Conservation (phyloP, 768 basidiomycete genomes). For the Lactarius indigo region DNA sequence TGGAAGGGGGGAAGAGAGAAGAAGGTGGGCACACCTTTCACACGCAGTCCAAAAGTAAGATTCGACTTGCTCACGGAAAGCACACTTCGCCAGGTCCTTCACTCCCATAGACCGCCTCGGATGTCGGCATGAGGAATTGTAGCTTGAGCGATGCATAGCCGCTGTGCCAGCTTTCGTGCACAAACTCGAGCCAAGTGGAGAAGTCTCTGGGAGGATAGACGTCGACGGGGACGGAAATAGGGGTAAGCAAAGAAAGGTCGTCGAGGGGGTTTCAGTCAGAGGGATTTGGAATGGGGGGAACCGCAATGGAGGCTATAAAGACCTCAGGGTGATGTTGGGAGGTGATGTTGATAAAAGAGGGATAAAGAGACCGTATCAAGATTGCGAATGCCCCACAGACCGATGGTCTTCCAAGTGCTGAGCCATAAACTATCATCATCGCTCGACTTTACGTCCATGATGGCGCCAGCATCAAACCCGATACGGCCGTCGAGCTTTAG, state of each 20-base stretch:
- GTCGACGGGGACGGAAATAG: constrained; percentile 17
- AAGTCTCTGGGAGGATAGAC: constrained; percentile 16
- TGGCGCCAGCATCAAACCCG: constrained; percentile 64
- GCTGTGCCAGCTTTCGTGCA: constrained; percentile 14
- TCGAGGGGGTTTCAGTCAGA: constrained; percentile 16
- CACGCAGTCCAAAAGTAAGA: constrained; percentile 33
- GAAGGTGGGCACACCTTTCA: constrained; percentile 47
- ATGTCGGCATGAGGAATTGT: constrained; percentile 7
- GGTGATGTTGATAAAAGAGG: constrained; percentile 46
- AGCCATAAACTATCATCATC: constrained; percentile 42
- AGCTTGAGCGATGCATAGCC: constrained; percentile 13
- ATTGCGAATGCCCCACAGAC: constrained; percentile 59
- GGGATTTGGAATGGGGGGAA: constrained; percentile 52
- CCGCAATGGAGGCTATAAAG: constrained; percentile 45
- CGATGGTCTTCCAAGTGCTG: constrained; percentile 61
- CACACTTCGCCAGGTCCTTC: constrained; percentile 20
- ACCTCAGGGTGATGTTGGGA: constrained; percentile 39
- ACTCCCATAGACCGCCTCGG: constrained; percentile 3
- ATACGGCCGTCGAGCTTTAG: constrained; percentile 53
- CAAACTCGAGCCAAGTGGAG: constrained; percentile 21
- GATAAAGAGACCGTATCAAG: constrained; percentile 56
- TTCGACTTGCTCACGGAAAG: constrained; percentile 1
- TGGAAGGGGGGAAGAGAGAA: constrained; percentile 6
- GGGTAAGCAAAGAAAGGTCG: constrained; percentile 20
- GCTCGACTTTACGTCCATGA: constrained; percentile 51